Percentiles rank a stretch among this genome's conserved stretches.
Conservation (phyloP, 2,329 filamentous ascomycete species). For the Xylariaceae sp. region DNA sequence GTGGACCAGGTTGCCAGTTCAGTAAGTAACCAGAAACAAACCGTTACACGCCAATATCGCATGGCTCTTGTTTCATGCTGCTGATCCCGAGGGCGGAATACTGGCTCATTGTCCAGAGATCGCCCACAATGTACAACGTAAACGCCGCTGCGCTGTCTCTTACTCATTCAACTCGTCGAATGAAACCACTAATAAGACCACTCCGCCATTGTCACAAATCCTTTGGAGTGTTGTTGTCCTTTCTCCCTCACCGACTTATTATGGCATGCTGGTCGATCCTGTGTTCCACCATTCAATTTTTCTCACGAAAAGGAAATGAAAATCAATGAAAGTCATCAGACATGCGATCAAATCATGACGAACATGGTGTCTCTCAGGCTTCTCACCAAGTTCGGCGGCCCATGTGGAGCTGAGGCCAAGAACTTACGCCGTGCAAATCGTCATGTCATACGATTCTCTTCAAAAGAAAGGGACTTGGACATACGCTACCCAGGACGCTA, state of each 20-base stretch:
- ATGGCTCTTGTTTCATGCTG: conserved; percentile 25
- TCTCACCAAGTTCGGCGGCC: conserved; percentile 6
- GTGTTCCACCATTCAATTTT: conserved; percentile 17
- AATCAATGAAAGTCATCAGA: background rate
- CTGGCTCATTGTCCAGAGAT: conserved; percentile 18
- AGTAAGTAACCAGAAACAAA: conserved; percentile 14
- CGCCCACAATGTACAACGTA: conserved; percentile 15
- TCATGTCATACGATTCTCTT: conserved; percentile 25
- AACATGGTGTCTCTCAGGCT: background rate
- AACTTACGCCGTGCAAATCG: conserved; percentile 21
- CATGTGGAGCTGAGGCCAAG: conserved; percentile 21
- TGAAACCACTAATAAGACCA: conserved; percentile 4
- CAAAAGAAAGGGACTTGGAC: conserved; percentile 3
- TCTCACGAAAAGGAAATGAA: background rate
- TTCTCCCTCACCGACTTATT: conserved; percentile 24
- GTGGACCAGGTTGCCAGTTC: conserved; percentile 21
- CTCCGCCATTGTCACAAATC: conserved; percentile 6
- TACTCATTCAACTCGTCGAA: conserved; percentile 18
- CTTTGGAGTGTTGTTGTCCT: background rate
- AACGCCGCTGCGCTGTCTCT: conserved; percentile 26
- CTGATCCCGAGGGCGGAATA: conserved; percentile 17
- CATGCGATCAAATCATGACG: background rate
- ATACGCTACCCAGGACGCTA: conserved; percentile 4
- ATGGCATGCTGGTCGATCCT: conserved; percentile 8
- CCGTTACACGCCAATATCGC: conserved; percentile 23